phyloP scores from a whole-genome alignment of 805 yeast species.

The Candida germanica region DNA sequence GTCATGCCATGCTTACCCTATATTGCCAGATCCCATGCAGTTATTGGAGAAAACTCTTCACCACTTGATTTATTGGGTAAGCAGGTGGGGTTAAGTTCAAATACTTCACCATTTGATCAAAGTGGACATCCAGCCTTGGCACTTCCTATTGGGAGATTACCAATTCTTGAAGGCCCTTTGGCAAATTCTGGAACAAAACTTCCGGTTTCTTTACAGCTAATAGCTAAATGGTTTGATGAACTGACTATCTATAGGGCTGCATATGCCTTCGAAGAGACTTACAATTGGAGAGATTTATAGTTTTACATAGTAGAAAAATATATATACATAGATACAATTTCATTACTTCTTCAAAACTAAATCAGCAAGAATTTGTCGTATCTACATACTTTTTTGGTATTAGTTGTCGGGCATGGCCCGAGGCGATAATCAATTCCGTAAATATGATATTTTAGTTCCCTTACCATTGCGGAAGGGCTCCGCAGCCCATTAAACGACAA shows the following conservation, averaged over 20 bases:
- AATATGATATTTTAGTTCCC: too few species aligned
- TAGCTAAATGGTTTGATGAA: conserved; percentile 33
- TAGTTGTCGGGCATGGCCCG: too few species aligned
- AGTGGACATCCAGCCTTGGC: conserved; percentile 38
- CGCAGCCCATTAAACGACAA: too few species aligned
- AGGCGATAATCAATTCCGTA: too few species aligned
- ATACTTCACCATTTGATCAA: conserved; percentile 33
- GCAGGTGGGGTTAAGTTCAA: conserved; percentile 32
- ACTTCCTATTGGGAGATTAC: conserved; percentile 30
- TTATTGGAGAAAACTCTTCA: conserved; percentile 15
- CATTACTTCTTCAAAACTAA: too few species aligned
- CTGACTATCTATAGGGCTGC: conserved; percentile 29
- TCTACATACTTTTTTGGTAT: too few species aligned
- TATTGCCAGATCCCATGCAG: conserved; percentile 25
- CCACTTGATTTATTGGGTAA: conserved; percentile 22
- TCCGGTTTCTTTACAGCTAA: conserved; percentile 35
- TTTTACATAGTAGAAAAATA: too few species aligned
- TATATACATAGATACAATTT: too few species aligned
- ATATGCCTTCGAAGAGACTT: conserved; percentile 32
- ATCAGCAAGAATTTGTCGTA: too few species aligned
- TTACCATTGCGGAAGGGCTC: too few species aligned
- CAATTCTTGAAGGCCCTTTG: conserved; percentile 24
- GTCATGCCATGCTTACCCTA: conserved; percentile 30
- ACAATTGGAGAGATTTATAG: conserved; percentile 20
- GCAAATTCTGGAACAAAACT: conserved; percentile 18